phyloP scores from a whole-genome alignment of 192 early-diverging fungal species.

The Piromyces finnis region DNA sequence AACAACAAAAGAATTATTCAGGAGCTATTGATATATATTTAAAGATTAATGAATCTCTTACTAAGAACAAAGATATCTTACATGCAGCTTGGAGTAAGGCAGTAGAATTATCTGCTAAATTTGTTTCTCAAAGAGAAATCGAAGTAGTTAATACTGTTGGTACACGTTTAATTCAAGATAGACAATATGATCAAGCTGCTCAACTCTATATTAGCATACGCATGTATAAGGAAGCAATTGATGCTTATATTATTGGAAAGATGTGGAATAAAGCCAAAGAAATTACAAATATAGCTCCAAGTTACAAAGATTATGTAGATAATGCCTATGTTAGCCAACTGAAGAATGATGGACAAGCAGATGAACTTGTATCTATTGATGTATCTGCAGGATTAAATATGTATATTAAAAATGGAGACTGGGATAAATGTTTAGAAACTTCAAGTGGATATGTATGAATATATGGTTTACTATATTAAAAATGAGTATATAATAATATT shows the following conservation, averaged over 20 bases:
- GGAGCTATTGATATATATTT: constrained; percentile 42
- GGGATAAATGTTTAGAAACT: constrained; percentile 40
- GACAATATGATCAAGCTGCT: constrained; percentile 26
- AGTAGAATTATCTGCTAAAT: constrained; percentile 36
- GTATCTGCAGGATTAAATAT: constrained; percentile 30
- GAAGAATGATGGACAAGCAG: constrained; percentile 27
- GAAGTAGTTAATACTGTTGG: constrained; percentile 28
- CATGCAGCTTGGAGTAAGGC: constrained; percentile 33
- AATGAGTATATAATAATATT: constrained; percentile 1
- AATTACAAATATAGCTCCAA: constrained; percentile 26
- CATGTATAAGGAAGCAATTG: constrained; percentile 39
- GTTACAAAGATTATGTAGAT: constrained; percentile 34
- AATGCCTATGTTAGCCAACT: constrained; percentile 27
- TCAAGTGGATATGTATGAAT: constrained; percentile 13
- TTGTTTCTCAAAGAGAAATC: constrained; percentile 25
- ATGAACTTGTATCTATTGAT: constrained; percentile 31
- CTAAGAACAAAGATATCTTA: constrained; percentile 19
- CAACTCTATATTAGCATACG: constrained; percentile 28
- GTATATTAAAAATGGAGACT: constrained; percentile 31
- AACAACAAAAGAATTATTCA: constrained; percentile 36
- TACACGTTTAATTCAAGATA: constrained; percentile 17
- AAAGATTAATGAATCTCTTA: constrained; percentile 19
- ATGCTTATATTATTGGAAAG: constrained; percentile 24
- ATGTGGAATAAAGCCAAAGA: constrained; percentile 34
- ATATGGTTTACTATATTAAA: not conserved